phyloP scores from a whole-genome alignment of 768 basidiomycete genomes.

The Hortiboletus flavorubellus region DNA sequence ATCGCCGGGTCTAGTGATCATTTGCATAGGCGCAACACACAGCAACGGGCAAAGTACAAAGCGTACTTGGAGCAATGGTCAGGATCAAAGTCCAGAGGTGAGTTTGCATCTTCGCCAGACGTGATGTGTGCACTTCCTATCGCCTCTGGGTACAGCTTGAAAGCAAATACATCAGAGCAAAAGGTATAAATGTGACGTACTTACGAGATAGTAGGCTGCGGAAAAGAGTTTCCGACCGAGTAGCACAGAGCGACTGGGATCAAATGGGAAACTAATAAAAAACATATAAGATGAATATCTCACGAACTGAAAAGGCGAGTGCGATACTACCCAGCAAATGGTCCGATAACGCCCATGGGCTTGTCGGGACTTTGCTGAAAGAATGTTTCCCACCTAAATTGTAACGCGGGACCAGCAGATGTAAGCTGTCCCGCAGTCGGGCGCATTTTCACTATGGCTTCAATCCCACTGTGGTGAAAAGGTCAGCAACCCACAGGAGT shows the following conservation, averaged over 20 bases:
- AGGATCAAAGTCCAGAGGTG: constrained; percentile 43
- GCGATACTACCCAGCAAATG: constrained; percentile 37
- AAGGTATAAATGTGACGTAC: too few relatives aligned
- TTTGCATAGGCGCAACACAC: neutral
- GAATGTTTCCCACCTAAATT: too few relatives aligned
- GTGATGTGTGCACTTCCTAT: constrained; percentile 47
- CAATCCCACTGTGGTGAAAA: constrained; percentile 41
- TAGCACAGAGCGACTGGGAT: constrained; percentile 4
- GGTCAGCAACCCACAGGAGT: neutral
- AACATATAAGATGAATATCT: neutral
- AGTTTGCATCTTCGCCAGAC: constrained; percentile 39
- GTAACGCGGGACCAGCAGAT: constrained; percentile 39
- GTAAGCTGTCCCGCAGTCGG: constrained; percentile 46
- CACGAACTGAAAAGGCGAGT: neutral
- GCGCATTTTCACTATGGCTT: constrained; percentile 53
- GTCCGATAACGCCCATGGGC: constrained; percentile 44
- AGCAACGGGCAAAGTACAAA: neutral
- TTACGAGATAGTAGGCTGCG: constrained; percentile 22
- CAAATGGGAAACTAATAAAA: constrained; percentile 24
- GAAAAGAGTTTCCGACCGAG: constrained; percentile 28
- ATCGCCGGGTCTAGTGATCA: constrained; percentile 29
- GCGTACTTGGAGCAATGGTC: constrained; percentile 43
- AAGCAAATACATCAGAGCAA: neutral
- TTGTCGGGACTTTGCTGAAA: constrained; percentile 47
- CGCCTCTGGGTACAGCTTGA: constrained; percentile 43